Conservation (phyloP, 164 flowering plant species). For the Chimonanthus salicifolius region DNA sequence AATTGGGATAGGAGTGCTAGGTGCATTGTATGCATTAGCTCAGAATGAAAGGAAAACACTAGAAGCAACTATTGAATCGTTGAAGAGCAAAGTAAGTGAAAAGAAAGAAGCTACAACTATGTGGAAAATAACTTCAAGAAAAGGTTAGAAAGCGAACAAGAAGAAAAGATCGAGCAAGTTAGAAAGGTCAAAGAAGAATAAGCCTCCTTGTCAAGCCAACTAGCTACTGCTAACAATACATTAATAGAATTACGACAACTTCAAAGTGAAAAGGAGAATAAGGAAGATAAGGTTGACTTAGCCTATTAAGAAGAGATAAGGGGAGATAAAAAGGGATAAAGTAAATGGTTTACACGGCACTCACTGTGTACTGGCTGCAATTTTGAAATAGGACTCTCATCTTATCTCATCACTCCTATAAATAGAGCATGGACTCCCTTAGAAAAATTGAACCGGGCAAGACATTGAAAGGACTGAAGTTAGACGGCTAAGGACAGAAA, state of each 20-base stretch:
- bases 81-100: slow-evolving; percentile 47
- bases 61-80: not conserved
- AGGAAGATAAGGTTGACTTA: too few relatives aligned
- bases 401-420: too few relatives aligned
- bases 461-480: too few relatives aligned
- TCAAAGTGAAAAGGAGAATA: slow-evolving; percentile 56
- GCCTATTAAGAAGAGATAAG: too few relatives aligned
- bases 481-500: too few relatives aligned
- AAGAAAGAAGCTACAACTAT: slow-evolving; percentile 32
- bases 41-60: slow-evolving; percentile 48
- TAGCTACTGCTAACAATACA: slow-evolving; percentile 36
- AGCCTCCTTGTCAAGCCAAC: slow-evolving; percentile 28
- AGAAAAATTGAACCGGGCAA: too few relatives aligned
- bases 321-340: too few relatives aligned
- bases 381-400: too few relatives aligned
- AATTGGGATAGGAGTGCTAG: slow-evolving; percentile 60
- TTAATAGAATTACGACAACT: slow-evolving; percentile 52
- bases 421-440: too few relatives aligned
- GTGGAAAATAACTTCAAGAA: slow-evolving; percentile 29
- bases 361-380: too few relatives aligned
- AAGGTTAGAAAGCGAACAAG: slow-evolving; percentile 30
- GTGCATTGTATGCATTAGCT: slow-evolving; percentile 62
- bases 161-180: slow-evolving; percentile 22
- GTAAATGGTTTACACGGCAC: too few relatives aligned
- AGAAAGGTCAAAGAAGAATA: slow-evolving; percentile 33